phyloP scores from a whole-genome alignment of 352 stramenopile genomes.

The Globisporangium emineosum region DNA sequence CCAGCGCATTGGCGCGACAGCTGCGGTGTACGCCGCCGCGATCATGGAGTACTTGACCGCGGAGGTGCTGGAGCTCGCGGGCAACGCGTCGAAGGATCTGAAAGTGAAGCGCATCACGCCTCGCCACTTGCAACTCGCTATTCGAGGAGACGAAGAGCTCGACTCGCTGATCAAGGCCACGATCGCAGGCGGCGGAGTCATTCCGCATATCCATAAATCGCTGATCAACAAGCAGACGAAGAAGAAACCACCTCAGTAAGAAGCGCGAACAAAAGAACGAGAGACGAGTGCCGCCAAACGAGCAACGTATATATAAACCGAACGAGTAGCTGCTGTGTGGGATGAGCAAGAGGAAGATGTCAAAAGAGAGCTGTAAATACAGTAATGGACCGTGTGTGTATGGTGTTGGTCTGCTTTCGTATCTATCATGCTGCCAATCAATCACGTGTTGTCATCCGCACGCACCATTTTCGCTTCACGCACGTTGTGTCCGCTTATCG shows the following conservation, averaged over 20 bases:
- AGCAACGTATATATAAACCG: constrained; percentile 18
- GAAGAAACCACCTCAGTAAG: constrained; percentile 80
- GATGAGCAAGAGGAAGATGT: constrained; percentile 1
- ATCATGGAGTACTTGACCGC: constrained; percentile 99
- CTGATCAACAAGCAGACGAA: constrained; percentile 98
- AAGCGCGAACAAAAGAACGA: neutral
- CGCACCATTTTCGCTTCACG: neutral
- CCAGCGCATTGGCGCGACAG: constrained; percentile 98
- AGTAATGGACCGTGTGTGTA: constrained; percentile 3
- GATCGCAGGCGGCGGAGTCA: constrained; percentile 99
- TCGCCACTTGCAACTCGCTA: constrained; percentile 98
- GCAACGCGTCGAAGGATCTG: constrained; percentile 96
- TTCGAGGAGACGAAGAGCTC: constrained; percentile 99
- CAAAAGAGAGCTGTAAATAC: constrained; percentile 9
- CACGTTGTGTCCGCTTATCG: neutral
- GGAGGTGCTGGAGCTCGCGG: constrained; percentile 99
- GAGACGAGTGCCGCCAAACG: neutral
- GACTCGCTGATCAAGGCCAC: constrained; percentile 99
- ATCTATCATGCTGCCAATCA: neutral
- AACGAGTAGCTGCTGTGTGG: constrained; percentile 6
- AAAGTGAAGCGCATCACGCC: constrained; percentile 99
- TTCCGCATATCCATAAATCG: constrained; percentile 99
- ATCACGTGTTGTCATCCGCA: neutral
- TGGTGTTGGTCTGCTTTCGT: neutral
- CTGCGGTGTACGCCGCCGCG: constrained; percentile 99